Evolutionary conservation across 1,284 basidiomycete genomes (phyloP).

Genomic region (Moniliophthora roreri): DNA sequence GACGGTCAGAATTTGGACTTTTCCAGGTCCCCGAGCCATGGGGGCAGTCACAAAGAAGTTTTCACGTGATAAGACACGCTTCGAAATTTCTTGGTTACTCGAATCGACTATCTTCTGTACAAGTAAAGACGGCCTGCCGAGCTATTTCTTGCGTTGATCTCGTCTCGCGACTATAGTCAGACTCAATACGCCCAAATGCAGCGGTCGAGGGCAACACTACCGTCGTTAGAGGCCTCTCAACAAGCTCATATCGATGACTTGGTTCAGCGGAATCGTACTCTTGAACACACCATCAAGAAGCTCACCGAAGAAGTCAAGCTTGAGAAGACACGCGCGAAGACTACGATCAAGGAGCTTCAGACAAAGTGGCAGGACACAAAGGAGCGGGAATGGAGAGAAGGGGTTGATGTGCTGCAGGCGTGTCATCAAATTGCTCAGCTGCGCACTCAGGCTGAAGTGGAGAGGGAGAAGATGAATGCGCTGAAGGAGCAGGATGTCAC

Average conservation of each 20-base stretch:
- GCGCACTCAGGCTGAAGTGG: slow-evolving; percentile 49
- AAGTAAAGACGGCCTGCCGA: too few species aligned
- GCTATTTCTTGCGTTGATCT: background rate
- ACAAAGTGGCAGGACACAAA: slow-evolving; percentile 48
- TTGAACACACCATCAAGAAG: slow-evolving; percentile 57
- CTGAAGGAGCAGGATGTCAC: slow-evolving; percentile 52
- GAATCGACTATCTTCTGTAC: too few species aligned
- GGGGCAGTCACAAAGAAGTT: background rate
- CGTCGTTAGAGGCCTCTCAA: slow-evolving; percentile 53
- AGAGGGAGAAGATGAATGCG: slow-evolving; percentile 46
- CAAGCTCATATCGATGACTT: slow-evolving; percentile 68
- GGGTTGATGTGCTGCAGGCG: slow-evolving; percentile 58
- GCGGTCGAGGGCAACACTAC: slow-evolving; percentile 28
- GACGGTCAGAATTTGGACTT: slow-evolving; percentile 52
- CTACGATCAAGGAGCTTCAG: slow-evolving; percentile 42
- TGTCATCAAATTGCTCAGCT: slow-evolving; percentile 65
- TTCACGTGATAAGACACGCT: background rate
- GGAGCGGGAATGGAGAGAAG: slow-evolving; percentile 56
- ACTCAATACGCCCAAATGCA: slow-evolving; percentile 17
- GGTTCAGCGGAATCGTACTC: slow-evolving; percentile 58
- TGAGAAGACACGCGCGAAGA: slow-evolving; percentile 44
- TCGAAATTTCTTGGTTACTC: too few species aligned
- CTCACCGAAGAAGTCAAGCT: slow-evolving; percentile 44
- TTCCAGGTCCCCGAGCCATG: slow-evolving; percentile 54
- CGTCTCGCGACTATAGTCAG: background rate